These are phyloP conservation scores for Capillidium rhysosporum DNA, from an alignment of 371 early-diverging fungal genomes.

Conservation along the genomic window DNA sequence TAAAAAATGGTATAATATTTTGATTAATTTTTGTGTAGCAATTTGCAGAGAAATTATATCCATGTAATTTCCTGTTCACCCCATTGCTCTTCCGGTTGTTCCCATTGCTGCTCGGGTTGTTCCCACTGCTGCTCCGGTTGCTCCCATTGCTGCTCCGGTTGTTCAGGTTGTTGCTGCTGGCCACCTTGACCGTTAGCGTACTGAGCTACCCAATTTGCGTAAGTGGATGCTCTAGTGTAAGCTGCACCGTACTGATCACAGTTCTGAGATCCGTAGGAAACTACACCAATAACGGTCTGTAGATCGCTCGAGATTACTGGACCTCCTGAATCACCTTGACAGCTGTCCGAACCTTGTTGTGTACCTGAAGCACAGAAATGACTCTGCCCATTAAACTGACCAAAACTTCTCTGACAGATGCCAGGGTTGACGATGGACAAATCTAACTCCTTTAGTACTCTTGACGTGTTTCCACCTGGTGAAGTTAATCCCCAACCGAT, in stretches of 20 bases:
- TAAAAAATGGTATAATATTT: no score
- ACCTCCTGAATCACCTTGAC: slow-evolving; percentile 3
- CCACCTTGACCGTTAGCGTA: background rate
- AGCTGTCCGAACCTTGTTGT: background rate
- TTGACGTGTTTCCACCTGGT: background rate
- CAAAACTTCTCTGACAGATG: background rate
- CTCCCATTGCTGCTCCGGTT: no score
- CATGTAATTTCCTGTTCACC: no score
- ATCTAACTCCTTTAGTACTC: background rate
- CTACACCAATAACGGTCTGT: background rate
- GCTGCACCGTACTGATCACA: background rate
- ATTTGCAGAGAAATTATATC: no score
- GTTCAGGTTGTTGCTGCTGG: no score
- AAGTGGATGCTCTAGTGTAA: background rate
- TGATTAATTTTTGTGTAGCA: no score
- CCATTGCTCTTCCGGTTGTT: no score
- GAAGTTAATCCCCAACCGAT: slow-evolving; percentile 1
- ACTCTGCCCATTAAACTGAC: background rate
- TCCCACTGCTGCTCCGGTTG: no score
- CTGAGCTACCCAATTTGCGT: background rate
- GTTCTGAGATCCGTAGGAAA: background rate
- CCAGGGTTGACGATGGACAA: background rate
- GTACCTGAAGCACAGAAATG: background rate
- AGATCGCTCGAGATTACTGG: background rate
- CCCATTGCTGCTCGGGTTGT: no score